Evolutionary conservation across 139 green algal genomes (phyloP).

Genomic region (Astrephomene gubernaculifera): DNA sequence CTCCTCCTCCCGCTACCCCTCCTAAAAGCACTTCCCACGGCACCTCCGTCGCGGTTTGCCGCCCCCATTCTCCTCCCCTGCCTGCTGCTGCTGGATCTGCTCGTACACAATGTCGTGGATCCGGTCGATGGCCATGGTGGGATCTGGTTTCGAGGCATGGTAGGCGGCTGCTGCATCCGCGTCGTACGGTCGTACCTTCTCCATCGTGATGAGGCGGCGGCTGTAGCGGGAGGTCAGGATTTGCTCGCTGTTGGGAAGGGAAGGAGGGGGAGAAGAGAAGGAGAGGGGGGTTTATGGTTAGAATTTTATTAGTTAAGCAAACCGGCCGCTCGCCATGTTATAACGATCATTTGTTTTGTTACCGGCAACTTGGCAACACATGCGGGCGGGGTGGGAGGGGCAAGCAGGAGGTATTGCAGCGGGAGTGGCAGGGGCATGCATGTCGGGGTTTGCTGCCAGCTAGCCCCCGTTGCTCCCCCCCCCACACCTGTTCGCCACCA

Average conservation of each 20-base stretch:
- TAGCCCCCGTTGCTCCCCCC: too few species aligned
- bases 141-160: slow-evolving; percentile 39
- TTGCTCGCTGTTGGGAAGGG: slow-evolving; percentile 76
- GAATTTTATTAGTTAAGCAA: too few species aligned
- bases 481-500: slow-evolving; percentile 61
- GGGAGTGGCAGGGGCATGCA: too few species aligned
- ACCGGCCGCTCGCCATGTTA: too few species aligned
- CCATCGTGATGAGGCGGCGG: slow-evolving; percentile 90
- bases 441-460: too few species aligned
- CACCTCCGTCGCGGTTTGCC: slow-evolving; percentile 12
- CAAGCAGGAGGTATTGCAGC: too few species aligned
- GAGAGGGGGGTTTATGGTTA: neutral
- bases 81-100: neutral
- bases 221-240: slow-evolving; percentile 83
- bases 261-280: neutral
- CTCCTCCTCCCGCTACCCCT: neutral
- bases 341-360: too few species aligned
- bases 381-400: too few species aligned
- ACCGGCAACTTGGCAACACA: too few species aligned
- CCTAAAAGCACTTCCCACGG: slow-evolving; percentile 33
- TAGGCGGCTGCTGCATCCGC: slow-evolving; percentile 30
- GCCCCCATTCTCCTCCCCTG: neutral
- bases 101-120: slow-evolving; percentile 53
- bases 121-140: slow-evolving; percentile 48
- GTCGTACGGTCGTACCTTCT: slow-evolving; percentile 70